phyloP scores from a whole-genome alignment of 305 asterid species.

The Fraxinus nigra region DNA sequence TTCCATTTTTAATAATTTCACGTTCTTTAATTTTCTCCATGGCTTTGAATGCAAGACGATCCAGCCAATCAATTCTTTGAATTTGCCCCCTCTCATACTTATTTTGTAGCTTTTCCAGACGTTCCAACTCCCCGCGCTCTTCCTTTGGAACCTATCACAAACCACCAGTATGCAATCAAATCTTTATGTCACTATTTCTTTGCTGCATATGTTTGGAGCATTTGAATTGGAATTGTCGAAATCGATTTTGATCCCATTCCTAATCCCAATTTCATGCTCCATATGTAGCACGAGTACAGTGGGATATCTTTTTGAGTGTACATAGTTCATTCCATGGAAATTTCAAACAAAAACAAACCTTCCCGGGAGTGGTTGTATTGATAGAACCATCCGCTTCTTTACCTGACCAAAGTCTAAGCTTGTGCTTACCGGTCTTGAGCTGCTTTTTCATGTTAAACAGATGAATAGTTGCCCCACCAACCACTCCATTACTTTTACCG shows the following conservation, averaged over 20 bases:
- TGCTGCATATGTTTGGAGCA: neutral
- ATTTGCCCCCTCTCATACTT: slow-evolving; percentile 96
- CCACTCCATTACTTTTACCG: slow-evolving; percentile 68
- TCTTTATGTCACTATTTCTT: neutral
- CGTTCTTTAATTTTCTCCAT: slow-evolving; percentile 93
- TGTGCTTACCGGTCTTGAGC: slow-evolving; percentile 91
- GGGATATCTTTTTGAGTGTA: neutral
- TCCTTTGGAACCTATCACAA: slow-evolving; percentile 79
- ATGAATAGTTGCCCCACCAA: slow-evolving; percentile 94
- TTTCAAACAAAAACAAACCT: slow-evolving; percentile 38
- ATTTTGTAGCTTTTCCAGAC: slow-evolving; percentile 86
- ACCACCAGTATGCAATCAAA: slow-evolving; percentile 12
- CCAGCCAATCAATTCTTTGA: slow-evolving; percentile 98
- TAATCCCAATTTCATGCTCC: neutral
- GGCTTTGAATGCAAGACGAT: slow-evolving; percentile 85
- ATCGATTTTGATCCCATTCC: neutral
- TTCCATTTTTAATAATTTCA: slow-evolving; percentile 73
- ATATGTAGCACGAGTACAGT: neutral
- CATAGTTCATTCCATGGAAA: neutral
- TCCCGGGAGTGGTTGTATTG: slow-evolving; percentile 82
- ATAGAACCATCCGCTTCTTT: slow-evolving; percentile 95
- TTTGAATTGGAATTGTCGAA: neutral
- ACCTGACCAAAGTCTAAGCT: slow-evolving; percentile 86
- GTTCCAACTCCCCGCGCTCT: slow-evolving; percentile 95
- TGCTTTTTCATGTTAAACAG: slow-evolving; percentile 88